Evolutionary conservation across 2,329 filamentous ascomycete species (phyloP).

Genomic region (Ophiostoma sp.): DNA sequence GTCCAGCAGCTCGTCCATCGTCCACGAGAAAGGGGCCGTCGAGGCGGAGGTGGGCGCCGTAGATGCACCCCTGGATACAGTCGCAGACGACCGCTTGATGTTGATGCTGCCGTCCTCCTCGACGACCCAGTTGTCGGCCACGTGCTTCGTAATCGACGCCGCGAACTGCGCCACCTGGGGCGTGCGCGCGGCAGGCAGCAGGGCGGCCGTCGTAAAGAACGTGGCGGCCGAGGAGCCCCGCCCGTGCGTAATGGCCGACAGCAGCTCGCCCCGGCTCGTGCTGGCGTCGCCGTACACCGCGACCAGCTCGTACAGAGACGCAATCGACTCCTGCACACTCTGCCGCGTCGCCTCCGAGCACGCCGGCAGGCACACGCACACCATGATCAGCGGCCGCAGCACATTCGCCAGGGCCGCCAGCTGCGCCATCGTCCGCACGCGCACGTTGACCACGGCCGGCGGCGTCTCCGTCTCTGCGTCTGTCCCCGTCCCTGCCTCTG

Average conservation of each 20-base stretch:
- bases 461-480: not conserved
- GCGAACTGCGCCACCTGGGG: slow-evolving; percentile 39
- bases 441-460: slow-evolving; percentile 18
- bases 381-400: slow-evolving; percentile 27
- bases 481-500: not conserved
- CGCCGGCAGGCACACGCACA: slow-evolving; percentile 22
- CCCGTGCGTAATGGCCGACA: not conserved
- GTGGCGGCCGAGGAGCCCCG: not conserved
- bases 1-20: slow-evolving; percentile 31
- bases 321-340: not conserved
- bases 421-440: slow-evolving; percentile 30
- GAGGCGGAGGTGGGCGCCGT: slow-evolving; percentile 15
- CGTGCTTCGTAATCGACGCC: slow-evolving; percentile 42
- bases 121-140: slow-evolving; percentile 42
- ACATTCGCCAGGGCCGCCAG: slow-evolving; percentile 26
- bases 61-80: not conserved
- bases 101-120: slow-evolving; percentile 25
- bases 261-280: not conserved
- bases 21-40: slow-evolving; percentile 33
- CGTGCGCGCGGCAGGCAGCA: not conserved
- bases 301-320: not conserved
- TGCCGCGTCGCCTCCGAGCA: not conserved
- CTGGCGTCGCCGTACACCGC: not conserved
- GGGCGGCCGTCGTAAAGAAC: not conserved
- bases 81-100: slow-evolving; percentile 23